Conservation (phyloP, 257 asterid genomes). For the Prunella vulgaris region DNA sequence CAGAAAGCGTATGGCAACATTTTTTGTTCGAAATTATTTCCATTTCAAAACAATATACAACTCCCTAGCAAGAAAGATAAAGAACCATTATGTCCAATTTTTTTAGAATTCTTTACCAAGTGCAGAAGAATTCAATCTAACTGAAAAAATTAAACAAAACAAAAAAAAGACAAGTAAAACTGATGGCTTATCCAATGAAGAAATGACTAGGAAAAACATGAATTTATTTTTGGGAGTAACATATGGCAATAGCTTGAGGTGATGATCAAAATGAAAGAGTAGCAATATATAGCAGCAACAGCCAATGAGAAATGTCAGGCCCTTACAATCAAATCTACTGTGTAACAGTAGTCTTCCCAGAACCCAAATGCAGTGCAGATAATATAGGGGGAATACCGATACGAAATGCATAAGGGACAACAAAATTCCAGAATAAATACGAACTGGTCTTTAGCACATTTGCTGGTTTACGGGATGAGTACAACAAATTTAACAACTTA, state of each 20-base stretch:
- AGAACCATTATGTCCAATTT: too few species aligned
- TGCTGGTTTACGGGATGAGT: background rate
- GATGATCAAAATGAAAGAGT: background rate
- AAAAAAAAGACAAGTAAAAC: too few species aligned
- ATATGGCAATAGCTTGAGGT: background rate
- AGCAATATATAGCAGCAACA: conserved; percentile 8
- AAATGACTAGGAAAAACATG: background rate
- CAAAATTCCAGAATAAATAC: background rate
- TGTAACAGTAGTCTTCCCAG: background rate
- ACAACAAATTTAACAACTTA: conserved; percentile 10
- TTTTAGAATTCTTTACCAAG: too few species aligned
- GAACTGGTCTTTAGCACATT: conserved; percentile 1
- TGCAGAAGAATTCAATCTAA: background rate
- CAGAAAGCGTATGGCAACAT: too few species aligned
- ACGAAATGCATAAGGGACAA: conserved; percentile 2
- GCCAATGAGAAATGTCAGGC: background rate
- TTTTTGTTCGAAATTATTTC: too few species aligned
- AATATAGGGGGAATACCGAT: background rate
- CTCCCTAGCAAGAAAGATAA: too few species aligned
- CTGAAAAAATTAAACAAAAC: too few species aligned
- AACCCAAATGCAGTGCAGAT: background rate
- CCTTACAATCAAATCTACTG: background rate
- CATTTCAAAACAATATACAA: too few species aligned
- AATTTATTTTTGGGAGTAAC: background rate
- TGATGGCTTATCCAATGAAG: too few species aligned